Evolutionary conservation across 495 filamentous ascomycete genomes (phyloP).

Genomic region (Articulospora tetracladia): DNA sequence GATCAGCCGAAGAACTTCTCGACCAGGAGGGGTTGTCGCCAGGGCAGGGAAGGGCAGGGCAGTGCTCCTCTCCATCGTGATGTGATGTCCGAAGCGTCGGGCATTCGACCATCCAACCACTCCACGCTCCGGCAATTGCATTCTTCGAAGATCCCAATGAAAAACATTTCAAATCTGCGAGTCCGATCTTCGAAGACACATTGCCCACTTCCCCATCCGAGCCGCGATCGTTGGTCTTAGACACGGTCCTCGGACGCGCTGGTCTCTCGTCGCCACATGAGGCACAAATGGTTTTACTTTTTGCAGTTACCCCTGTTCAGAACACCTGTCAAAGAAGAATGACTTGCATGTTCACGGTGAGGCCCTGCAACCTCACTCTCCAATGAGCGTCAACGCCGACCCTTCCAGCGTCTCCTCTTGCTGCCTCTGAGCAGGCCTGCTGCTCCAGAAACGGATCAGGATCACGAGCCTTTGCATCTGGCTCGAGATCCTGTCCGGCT

Average conservation of each 20-base stretch:
- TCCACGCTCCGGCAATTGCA: no score
- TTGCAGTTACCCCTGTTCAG: background rate
- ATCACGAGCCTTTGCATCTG: background rate
- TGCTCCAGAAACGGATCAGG: background rate
- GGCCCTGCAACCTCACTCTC: background rate
- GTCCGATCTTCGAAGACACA: background rate
- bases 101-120: no score
- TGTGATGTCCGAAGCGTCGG: no score
- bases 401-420: background rate
- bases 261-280: background rate
- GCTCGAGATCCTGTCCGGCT: no score
- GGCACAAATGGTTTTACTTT: background rate
- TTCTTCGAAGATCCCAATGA: no score
- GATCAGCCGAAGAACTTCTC: background rate
- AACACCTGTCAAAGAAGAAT: background rate
- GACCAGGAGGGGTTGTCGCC: no score
- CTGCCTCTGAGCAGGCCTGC: background rate
- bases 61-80: no score
- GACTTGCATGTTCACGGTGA: constrained; percentile 3
- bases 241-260: background rate
- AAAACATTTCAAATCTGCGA: no score
- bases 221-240: background rate
- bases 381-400: background rate
- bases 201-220: background rate
- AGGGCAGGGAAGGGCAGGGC: no score